phyloP scores from a whole-genome alignment of 441 rosid species.

The California macrophylla region DNA sequence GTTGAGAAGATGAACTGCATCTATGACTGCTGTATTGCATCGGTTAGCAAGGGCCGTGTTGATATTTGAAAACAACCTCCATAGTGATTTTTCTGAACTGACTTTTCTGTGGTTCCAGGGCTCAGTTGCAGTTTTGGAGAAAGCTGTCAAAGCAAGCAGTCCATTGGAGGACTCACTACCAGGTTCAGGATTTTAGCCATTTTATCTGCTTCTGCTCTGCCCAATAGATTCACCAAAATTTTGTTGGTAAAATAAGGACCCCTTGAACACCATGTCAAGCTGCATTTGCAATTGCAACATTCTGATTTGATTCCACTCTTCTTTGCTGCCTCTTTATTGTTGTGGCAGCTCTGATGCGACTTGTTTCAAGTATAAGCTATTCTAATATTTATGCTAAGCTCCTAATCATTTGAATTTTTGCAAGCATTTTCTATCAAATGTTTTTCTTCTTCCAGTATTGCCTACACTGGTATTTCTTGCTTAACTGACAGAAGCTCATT shows the following conservation, averaged over 20 bases:
- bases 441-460: no score
- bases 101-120: background rate
- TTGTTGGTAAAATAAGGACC: background rate
- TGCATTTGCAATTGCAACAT: background rate
- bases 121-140: background rate
- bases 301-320: background rate
- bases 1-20: no score
- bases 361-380: no score
- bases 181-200: background rate
- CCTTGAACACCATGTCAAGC: background rate
- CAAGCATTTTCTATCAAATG: no score
- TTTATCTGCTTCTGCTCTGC: background rate
- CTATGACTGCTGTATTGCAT: no score
- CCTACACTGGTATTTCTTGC: no score
- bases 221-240: background rate
- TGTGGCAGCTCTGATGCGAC: no score
- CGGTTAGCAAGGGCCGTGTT: background rate
- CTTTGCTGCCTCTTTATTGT: no score
- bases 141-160: background rate
- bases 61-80: background rate
- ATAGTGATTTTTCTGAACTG: background rate
- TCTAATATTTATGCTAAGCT: no score
- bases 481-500: no score
- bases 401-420: no score
- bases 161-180: background rate